These are phyloP conservation scores for Starmerella geochares DNA, from an alignment of 805 yeast genomes.

Conservation along the genomic window DNA sequence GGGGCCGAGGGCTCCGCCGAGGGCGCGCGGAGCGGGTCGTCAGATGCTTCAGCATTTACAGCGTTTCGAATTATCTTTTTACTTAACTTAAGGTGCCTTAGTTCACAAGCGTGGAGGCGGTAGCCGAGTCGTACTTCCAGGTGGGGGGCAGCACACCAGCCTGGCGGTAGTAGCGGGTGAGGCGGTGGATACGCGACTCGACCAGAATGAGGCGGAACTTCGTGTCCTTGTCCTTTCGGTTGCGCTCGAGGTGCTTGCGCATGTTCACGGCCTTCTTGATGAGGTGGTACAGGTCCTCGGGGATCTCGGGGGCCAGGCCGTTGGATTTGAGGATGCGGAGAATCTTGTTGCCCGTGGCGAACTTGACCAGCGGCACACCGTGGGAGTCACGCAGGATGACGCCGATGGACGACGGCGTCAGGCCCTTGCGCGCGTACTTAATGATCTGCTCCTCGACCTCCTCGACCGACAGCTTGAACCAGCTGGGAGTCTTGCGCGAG, in stretches of 20 bases:
- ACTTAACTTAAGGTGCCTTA: constrained; percentile 36
- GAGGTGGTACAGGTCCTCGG: constrained; percentile 98
- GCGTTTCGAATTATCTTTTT: constrained; percentile 9
- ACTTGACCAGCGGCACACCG: constrained; percentile 97
- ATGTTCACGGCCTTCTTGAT: constrained; percentile 99
- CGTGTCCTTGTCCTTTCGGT: constrained; percentile 99
- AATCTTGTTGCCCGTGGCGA: constrained; percentile 97
- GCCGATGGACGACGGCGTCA: constrained; percentile 99
- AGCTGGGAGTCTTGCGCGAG: constrained; percentile 97
- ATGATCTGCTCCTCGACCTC: constrained; percentile 94
- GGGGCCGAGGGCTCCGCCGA: no score
- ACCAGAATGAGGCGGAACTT: constrained; percentile 99
- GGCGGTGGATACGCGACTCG: constrained; percentile 99
- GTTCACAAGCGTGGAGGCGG: constrained; percentile 99
- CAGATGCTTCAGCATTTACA: constrained; percentile 5
- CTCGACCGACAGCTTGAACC: constrained; percentile 97
- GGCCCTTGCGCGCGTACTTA: constrained; percentile 99
- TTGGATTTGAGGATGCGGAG: constrained; percentile 97
- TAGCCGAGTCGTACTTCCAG: constrained; percentile 99
- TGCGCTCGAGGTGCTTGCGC: constrained; percentile 99
- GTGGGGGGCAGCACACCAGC: constrained; percentile 98
- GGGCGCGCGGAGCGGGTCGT: neutral
- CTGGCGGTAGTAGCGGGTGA: constrained; percentile 99
- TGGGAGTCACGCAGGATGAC: constrained; percentile 98
- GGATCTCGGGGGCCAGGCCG: constrained; percentile 99